Evolutionary conservation across 192 early-diverging fungal genomes (phyloP), one percentile per base, ranked within the genome.

Genomic region (Coemansia sp.): DNA sequence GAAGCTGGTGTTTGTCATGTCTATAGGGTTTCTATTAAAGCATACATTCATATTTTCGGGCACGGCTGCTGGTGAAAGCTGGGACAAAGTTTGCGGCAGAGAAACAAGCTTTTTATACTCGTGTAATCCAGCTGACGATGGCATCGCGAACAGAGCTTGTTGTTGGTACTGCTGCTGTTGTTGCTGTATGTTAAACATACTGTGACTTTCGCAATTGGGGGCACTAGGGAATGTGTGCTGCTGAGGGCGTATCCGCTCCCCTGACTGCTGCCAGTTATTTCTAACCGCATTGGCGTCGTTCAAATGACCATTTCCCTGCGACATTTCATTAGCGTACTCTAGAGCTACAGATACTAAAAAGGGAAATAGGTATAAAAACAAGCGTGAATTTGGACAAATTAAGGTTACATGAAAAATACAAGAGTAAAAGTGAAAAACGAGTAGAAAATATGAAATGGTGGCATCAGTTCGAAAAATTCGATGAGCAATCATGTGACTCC

Each of bases 171-270:
- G 52, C 52, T 55, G 52, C 23, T 52, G 49, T 29, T 55, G 52
- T 30, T 58, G 31, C n/a, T 58, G 56, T 58, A n/a, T 43, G 29
- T 29, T 9, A 23, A 48, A 7, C 18, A 4, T 6, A 3, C 40
- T 61, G 59, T 39, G 37, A 39, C 59, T 30, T 15, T 43, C 25
- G 59, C 1, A 29, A 39, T 39, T 62, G 42, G 7, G 42, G 61
- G 16, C 28, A 29, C 16, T 43, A 7, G 23, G 42, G 45, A 15
- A 25, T 28, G 40, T 51, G 61, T 42, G 8, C 26, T 30, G 20
- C 21, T 48, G 46, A n/a, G n/a, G n/a, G 18, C 15, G 46, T 48
- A 48, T n/a, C 46, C 23, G 46, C 46, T 48, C 35, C 16, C 45
- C 21, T 59, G 37, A 37, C 35, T 37, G 35, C n/a, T 34, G 20